Percentiles rank a stretch among this genome's conserved stretches.
Conservation (phyloP, 345 rosid genomes). For the Corchorus olitorius region DNA sequence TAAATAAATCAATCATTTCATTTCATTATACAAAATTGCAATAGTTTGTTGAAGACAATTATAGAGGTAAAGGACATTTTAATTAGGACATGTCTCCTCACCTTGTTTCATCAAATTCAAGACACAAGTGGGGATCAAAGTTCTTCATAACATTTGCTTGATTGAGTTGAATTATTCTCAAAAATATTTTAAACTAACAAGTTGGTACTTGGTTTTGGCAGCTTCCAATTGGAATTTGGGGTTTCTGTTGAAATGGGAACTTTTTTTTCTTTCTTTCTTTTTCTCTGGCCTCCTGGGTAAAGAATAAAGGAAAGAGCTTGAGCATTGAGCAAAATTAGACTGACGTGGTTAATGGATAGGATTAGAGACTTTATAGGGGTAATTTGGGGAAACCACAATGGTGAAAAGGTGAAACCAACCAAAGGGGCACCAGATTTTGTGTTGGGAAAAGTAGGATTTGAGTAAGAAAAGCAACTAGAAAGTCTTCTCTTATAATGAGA, state of each 20-base stretch:
- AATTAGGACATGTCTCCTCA: background rate
- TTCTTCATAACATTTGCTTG: background rate
- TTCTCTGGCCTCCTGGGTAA: too few relatives aligned
- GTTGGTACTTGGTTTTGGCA: conserved; percentile 8
- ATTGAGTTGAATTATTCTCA: background rate
- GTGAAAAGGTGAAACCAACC: background rate
- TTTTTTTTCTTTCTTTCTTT: too few relatives aligned
- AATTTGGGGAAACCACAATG: background rate
- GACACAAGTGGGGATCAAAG: background rate
- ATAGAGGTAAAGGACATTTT: background rate
- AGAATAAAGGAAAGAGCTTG: background rate
- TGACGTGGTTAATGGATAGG: conserved; percentile 15
- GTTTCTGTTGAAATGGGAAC: background rate
- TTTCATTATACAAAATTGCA: background rate
- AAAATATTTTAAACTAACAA: background rate
- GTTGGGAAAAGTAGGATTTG: conserved; percentile 19
- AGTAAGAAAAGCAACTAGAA: conserved; percentile 1
- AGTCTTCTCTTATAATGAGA: conserved; percentile 5
- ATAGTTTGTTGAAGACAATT: background rate
- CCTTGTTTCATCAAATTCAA: background rate
- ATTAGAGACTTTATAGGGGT: background rate
- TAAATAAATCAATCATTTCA: background rate
- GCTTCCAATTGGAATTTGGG: background rate
- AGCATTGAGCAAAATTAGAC: background rate
- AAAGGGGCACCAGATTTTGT: conserved; percentile 5